Conservation (phyloP, 2,329 filamentous ascomycete genomes). For the Annulohypoxylon truncatum region DNA sequence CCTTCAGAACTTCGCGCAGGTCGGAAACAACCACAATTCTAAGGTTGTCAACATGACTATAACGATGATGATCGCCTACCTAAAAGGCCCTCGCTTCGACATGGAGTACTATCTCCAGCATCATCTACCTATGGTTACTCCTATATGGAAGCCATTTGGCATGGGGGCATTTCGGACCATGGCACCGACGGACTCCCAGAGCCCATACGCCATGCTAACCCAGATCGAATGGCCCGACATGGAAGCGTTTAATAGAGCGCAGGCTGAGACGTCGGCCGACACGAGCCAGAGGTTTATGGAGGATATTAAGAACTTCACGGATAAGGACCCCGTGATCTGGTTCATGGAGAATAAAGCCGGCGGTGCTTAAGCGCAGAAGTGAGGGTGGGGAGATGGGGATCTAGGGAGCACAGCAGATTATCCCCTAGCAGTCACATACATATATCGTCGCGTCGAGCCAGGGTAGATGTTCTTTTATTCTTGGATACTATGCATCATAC, state of each 20-base stretch:
- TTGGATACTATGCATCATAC: no score
- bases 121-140: conserved; percentile 26
- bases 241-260: conserved; percentile 26
- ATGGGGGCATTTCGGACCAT: conserved; percentile 28
- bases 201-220: conserved; percentile 30
- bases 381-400: background rate
- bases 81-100: conserved; percentile 31
- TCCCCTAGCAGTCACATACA: background rate
- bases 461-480: background rate
- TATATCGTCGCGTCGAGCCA: background rate
- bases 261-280: conserved; percentile 27
- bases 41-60: conserved; percentile 29
- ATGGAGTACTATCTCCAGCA: conserved; percentile 36
- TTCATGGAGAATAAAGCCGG: conserved; percentile 37
- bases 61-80: conserved; percentile 39
- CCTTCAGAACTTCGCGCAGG: background rate
- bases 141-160: conserved; percentile 33
- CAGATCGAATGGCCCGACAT: conserved; percentile 38
- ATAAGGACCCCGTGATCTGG: conserved; percentile 35
- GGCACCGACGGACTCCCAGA: conserved; percentile 16
- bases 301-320: conserved; percentile 39
- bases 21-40: background rate
- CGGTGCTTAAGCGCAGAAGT: background rate
- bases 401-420: background rate
- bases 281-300: conserved; percentile 23